Base-by-base conservation (phyloP, 2,329 filamentous ascomycete species). In the Sphaerulina musiva region DNA sequence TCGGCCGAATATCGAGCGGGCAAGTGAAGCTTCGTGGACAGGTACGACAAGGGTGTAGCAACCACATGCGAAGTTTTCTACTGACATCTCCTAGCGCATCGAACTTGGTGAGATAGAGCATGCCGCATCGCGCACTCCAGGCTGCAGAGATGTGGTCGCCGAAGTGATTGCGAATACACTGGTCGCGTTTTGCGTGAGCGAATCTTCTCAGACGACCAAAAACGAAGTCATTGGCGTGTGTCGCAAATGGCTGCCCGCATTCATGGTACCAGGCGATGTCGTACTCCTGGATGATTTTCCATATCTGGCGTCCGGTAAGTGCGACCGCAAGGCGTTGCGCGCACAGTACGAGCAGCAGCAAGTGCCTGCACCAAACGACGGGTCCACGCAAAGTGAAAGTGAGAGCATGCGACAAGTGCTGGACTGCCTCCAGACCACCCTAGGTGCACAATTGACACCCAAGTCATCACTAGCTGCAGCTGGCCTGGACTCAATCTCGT, bases 1-100 rank as follows among this genome's bases (percentile, higher is more conserved):
- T 91, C 34, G 91, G 91, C 0, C 84, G 91, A 9, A 84, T 95
- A 10, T 80, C 81, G 2, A 81, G 82, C 47, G 89, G 88, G 0
- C 91, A 96, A 69, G 84, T 95, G 48, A 95, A 95, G 70, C 76
- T 95, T 6, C 80, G 89, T 50, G 90, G 90, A 1, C 90, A 95
- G 36, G 46, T 48, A 38, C 26, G 26, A 29, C 26, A 29, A 29
- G 26, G 26, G 6, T 29, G 6, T 29, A 7, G 26, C 26, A 29
- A 29, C 20, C 20, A 20, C 26, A 29, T 29, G 26, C 26, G 14
- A 34, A 3, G 23, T 26, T 39, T 0, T 3, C 2, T 11, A 29
- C 53, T 58, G 44, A 61, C 34, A 81, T 2, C 9, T 12, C 2
- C 0, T 74, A 81, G 41, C 81, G 95, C 1, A 73, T 89, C 32